A percentile compares a stretch with the other conserved stretches of the same genome.
Conservation (phyloP, 1,284 basidiomycete species). For the Grifola frondosa region DNA sequence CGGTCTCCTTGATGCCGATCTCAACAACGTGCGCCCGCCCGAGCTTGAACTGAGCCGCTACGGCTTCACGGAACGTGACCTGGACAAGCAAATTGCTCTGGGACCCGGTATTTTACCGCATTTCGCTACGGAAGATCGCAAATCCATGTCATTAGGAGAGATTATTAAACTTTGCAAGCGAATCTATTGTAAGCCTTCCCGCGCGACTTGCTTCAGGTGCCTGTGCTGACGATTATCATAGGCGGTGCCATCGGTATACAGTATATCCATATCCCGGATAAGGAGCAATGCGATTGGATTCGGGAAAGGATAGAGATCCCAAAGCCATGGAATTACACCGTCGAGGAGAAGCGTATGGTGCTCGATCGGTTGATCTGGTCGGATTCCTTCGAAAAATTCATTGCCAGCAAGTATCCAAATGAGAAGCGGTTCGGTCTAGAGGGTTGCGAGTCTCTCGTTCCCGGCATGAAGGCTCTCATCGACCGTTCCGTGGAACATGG, state of each 20-base stretch:
- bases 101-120: constrained; percentile 96
- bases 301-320: constrained; percentile 95
- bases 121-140: constrained; percentile 83
- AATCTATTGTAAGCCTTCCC: constrained; percentile 81
- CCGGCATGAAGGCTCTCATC: constrained; percentile 99
- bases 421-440: constrained; percentile 99
- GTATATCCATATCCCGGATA: constrained; percentile 98
- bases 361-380: constrained; percentile 99
- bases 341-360: constrained; percentile 99
- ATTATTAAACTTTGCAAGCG: constrained; percentile 91
- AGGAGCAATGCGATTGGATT: constrained; percentile 99
- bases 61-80: constrained; percentile 91
- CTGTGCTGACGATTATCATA: constrained; percentile 31
- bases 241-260: constrained; percentile 94
- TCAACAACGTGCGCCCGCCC: constrained; percentile 73
- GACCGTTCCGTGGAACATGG: constrained; percentile 97
- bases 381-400: constrained; percentile 98
- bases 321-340: constrained; percentile 96
- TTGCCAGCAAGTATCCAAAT: constrained; percentile 97
- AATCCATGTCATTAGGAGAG: constrained; percentile 88
- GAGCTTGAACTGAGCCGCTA: constrained; percentile 92
- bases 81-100: constrained; percentile 92
- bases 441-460: constrained; percentile 96
- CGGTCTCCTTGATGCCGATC: constrained; percentile 88
- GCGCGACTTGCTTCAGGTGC: not conserved